Evolutionary conservation across 2,329 filamentous ascomycete genomes (phyloP).

Genomic region (Fusarium keratoplasticum): DNA sequence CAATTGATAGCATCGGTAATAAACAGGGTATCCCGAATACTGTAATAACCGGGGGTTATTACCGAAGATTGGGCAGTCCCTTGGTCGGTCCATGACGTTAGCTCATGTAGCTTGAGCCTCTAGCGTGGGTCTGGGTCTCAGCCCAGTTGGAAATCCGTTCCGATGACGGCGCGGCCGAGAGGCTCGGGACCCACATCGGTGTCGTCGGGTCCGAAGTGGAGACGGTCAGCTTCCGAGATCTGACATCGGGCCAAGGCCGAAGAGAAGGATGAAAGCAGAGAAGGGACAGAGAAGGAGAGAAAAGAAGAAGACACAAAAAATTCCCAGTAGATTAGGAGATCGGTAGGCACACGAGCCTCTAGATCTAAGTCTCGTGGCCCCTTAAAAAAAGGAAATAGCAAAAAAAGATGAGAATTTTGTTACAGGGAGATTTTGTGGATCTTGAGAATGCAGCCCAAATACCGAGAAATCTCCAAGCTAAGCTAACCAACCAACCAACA

Average conservation of each 20-base stretch:
- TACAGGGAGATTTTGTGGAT: conserved; percentile 13
- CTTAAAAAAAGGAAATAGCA: conserved; percentile 12
- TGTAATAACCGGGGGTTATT: conserved; percentile 37
- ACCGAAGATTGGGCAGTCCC: conserved; percentile 29
- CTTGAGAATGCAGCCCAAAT: conserved; percentile 16
- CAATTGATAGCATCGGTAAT: conserved; percentile 36
- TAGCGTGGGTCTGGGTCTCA: conserved; percentile 24
- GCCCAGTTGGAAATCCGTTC: conserved; percentile 25
- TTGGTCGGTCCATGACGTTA: conserved; percentile 30
- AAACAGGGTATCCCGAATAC: conserved; percentile 18
- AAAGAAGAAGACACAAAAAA: background rate
- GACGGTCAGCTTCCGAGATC: background rate
- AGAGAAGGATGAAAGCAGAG: background rate
- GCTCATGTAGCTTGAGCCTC: conserved; percentile 28
- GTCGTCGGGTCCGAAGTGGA: conserved; percentile 35
- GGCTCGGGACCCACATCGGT: conserved; percentile 30
- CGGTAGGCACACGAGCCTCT: conserved; percentile 3
- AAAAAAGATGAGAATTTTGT: conserved; percentile 20
- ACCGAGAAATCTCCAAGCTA: conserved; percentile 44
- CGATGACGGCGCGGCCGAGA: conserved; percentile 36
- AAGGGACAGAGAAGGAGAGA: background rate
- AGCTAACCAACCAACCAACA: background rate
- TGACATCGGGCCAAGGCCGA: conserved; percentile 2
- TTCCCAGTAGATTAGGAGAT: conserved; percentile 2
- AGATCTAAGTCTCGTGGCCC: conserved; percentile 14